phyloP scores from a whole-genome alignment of 2,329 filamentous ascomycete species.

The Venturia pyrina region DNA sequence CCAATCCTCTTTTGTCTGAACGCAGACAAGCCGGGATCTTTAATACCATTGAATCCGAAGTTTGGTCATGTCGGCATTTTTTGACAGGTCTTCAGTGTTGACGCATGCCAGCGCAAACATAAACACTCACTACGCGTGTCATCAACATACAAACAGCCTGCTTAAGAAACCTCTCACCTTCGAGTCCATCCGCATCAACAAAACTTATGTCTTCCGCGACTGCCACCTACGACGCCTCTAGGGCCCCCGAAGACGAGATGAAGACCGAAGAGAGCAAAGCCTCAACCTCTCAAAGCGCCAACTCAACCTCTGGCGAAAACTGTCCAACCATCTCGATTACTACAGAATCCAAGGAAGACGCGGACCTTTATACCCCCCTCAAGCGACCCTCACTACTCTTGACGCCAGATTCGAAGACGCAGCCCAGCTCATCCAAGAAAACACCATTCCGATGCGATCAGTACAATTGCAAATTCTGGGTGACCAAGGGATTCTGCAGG shows the following conservation, averaged over 20 bases:
- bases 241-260: background rate
- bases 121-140: background rate
- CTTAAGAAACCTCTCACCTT: background rate
- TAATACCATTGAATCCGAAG: background rate
- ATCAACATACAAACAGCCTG: background rate
- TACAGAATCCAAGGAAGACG: background rate
- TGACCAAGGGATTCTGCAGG: background rate
- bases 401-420: background rate
- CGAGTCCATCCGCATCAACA: background rate
- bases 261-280: background rate
- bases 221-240: background rate
- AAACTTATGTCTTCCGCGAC: background rate
- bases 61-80: background rate
- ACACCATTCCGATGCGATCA: background rate
- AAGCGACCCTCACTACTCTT: background rate
- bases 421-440: background rate
- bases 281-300: background rate
- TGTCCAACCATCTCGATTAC: background rate
- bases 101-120: background rate
- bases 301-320: background rate
- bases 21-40: background rate
- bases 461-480: slow-evolving; percentile 1
- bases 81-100: background rate
- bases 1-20: background rate
- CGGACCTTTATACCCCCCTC: background rate